phyloP scores from a whole-genome alignment of 352 stramenopile genomes.

The Pythium grandisporangium region DNA sequence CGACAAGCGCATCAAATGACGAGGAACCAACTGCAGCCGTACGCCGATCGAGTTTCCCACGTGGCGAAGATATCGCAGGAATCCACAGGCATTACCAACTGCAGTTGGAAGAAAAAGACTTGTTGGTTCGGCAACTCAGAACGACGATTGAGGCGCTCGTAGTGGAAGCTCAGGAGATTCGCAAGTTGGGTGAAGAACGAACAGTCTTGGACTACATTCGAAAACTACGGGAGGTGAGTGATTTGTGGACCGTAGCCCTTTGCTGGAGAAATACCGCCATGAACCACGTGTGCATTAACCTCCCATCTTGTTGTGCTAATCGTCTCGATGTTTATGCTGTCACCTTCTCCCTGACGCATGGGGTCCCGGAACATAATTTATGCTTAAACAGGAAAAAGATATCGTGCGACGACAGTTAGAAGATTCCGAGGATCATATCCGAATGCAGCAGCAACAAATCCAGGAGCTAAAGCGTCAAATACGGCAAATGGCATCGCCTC shows the following conservation, averaged over 20 bases:
- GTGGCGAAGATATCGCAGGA: background rate
- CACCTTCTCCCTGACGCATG: too few species aligned
- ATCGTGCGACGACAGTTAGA: slow-evolving; percentile 57
- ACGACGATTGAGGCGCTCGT: slow-evolving; percentile 73
- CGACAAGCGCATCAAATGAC: background rate
- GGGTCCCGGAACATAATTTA: too few species aligned
- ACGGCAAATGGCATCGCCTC: slow-evolving; percentile 18
- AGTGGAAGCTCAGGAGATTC: slow-evolving; percentile 60
- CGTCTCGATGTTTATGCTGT: too few species aligned
- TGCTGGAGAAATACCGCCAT: too few species aligned
- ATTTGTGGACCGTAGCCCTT: too few species aligned
- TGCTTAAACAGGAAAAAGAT: slow-evolving; percentile 68
- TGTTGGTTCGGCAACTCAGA: slow-evolving; percentile 72
- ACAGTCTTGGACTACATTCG: slow-evolving; percentile 80
- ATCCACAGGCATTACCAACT: slow-evolving; percentile 18
- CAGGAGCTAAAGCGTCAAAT: slow-evolving; percentile 70
- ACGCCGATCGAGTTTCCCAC: background rate
- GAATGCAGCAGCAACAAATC: slow-evolving; percentile 67
- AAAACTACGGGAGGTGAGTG: slow-evolving; percentile 53
- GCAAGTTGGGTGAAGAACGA: slow-evolving; percentile 70
- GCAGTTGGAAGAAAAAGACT: slow-evolving; percentile 78
- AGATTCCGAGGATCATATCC: slow-evolving; percentile 71
- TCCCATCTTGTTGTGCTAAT: too few species aligned
- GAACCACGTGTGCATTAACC: too few species aligned
- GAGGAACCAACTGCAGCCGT: background rate